phyloP scores from a whole-genome alignment of 2,329 filamentous ascomycete genomes.

The Onygenales sp. region DNA sequence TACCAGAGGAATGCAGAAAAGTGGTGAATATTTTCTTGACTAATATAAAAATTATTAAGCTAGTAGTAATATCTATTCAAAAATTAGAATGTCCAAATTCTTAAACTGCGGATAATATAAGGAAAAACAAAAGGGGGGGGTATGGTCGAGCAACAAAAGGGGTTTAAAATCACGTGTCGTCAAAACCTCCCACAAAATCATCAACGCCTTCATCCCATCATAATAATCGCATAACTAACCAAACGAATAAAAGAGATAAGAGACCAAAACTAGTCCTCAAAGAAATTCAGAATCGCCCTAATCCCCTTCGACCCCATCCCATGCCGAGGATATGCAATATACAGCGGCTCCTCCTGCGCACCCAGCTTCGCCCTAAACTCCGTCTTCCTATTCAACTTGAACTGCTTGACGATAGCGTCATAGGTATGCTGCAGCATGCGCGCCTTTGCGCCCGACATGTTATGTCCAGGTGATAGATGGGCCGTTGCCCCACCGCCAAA shows the following conservation, averaged over 20 bases:
- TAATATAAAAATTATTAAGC: too few relatives aligned
- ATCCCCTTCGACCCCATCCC: constrained; percentile 74
- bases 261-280: constrained; percentile 48
- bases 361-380: constrained; percentile 90
- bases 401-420: constrained; percentile 67
- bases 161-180: too few relatives aligned
- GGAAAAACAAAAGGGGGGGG: too few relatives aligned
- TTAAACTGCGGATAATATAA: too few relatives aligned
- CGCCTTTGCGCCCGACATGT: constrained; percentile 69
- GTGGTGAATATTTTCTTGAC: too few relatives aligned
- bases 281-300: constrained; percentile 81
- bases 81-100: too few relatives aligned
- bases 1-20: too few relatives aligned
- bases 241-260: not conserved
- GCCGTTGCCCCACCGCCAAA: constrained; percentile 76
- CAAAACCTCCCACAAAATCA: too few relatives aligned
- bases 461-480: constrained; percentile 67
- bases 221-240: not conserved
- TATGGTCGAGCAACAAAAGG: too few relatives aligned
- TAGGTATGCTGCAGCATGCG: constrained; percentile 78
- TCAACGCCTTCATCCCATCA: not conserved
- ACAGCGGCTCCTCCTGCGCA: constrained; percentile 71
- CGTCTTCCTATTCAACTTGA: constrained; percentile 72
- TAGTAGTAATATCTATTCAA: too few relatives aligned
- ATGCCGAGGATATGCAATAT: constrained; percentile 81